Evolutionary conservation across 2,329 filamentous ascomycete species (phyloP), one percentile per base, ranked within the genome.

Genomic region (Aureobasidium subglaciale): DNA sequence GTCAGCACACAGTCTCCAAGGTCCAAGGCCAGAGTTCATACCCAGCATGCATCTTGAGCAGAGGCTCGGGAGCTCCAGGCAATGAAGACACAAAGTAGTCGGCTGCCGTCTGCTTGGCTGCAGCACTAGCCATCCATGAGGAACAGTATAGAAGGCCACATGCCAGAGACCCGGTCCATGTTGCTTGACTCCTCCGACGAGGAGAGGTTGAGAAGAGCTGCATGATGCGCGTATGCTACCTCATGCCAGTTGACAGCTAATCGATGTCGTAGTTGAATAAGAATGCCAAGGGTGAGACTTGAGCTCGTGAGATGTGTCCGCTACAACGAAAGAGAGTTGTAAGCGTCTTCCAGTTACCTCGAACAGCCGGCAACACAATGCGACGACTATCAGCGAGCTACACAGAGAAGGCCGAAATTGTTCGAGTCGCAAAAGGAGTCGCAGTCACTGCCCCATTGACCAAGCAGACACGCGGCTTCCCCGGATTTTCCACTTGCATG

Each of bases 41-140:
- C 90, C 93, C 93, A 75, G 93, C 92, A 79, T 97, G 93, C 92
- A 97, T 97, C 78, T 96, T 96, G 67, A 96, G 74, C 59, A 90
- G 73, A 34, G 89, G 85, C 18, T 83, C 78, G 9, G 95, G 92
- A 55, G 88, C 84, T 29, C 95, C 93, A 5, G 93, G 93, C 18
- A 99, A 78, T 8, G 85, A 82, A 64, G 83, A 84, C 54, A 99
- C 87, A 73, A 86, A 97, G 72, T 96, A 99, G 70, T 99, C 91
- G 29, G 86, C 88, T 43, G 88, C 86, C 2, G 80, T 78, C 68
- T 82, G 83, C 30, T 75, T 73, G 63, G 73, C 78, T 11, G 42
- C 27, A 20, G 46, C 55, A 15, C 50, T n/a, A 4, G 43, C 8
- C 25, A 55, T 34, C 56, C 59, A 60, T 25, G 56, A 41, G 24